A percentile compares a stretch with the other conserved stretches of the same genome.
These are phyloP conservation scores for Fraxinus platypoda DNA, from an alignment of 305 asterid genomes.

Conservation along the genomic window DNA sequence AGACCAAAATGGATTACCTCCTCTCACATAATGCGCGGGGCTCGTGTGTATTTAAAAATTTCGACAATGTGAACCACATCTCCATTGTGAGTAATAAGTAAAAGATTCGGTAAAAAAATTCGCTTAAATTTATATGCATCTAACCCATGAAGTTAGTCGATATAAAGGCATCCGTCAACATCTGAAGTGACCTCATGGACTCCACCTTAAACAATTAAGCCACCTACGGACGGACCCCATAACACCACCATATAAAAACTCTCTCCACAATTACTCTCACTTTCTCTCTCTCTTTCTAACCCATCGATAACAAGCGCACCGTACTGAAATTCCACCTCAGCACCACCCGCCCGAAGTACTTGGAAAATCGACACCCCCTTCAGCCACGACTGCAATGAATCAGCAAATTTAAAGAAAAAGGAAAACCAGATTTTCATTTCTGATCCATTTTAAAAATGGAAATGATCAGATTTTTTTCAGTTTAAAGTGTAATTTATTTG, in stretches of 20 bases:
- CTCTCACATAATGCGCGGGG: too few relatives aligned
- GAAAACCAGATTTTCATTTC: background rate
- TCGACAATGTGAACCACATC: too few relatives aligned
- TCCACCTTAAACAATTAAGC: background rate
- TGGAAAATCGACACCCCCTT: constrained; percentile 24
- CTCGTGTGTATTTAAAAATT: too few relatives aligned
- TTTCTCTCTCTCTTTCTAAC: constrained; percentile 5
- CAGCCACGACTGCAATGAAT: constrained; percentile 21
- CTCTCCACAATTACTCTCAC: background rate
- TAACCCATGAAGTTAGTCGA: background rate
- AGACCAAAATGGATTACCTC: too few relatives aligned
- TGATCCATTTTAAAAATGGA: constrained; percentile 23
- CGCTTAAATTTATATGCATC: too few relatives aligned
- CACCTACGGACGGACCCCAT: background rate
- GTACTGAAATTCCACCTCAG: constrained; percentile 40
- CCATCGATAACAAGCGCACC: constrained; percentile 30
- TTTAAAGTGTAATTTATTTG: constrained; percentile 15
- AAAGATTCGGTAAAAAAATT: too few relatives aligned
- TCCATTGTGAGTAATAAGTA: too few relatives aligned
- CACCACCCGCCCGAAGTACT: constrained; percentile 27
- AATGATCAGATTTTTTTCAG: constrained; percentile 12
- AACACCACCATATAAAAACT: background rate
- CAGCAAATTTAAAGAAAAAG: background rate
- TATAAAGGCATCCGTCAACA: constrained; percentile 25
- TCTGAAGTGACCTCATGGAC: background rate